Evolutionary conservation across 768 basidiomycete genomes (phyloP), one percentile per base, ranked within the genome.

Genomic region (Chalciporus piperatus): DNA sequence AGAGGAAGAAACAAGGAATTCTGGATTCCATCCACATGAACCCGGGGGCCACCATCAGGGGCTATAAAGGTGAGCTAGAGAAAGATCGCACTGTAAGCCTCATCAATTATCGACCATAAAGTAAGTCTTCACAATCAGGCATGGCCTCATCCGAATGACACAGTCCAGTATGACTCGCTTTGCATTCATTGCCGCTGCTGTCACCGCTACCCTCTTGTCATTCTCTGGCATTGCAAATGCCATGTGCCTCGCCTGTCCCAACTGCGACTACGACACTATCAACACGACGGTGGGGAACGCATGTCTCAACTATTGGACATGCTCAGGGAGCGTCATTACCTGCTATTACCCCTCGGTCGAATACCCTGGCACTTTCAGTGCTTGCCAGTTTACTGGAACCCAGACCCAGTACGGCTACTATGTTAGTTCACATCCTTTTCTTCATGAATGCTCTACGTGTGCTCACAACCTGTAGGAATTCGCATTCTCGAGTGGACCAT

Each of bases 291-390:
- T 27, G 14, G 53, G 38, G 8, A 39, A 54, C 14, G 51, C 47
- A 35, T 33, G 52, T 14, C 55, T 55, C 32, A 43, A 48, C 13
- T 48, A 41, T 30, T 55, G 53, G 53, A 56, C 46, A 4, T 56
- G 52, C 22, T 48, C 52, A 2, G 55, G 38, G 28, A 16, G 39
- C 17, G 32, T 37, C 16, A 40, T 56, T 23, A 55, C 46, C 8
- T 55, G 54, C 16, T 56, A 55, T 33, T 56, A 56, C 27, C 53
- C 53, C 12, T 55, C 43, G 1, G 52, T 48, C 30, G 42, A 56
- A 28, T 42, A 56, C 27, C 53, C 53, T 9, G 52, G 52, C 12
- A 56, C 54, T 5, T 48, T 55, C 51, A 55, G 25, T 12, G 41
- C 37, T 7, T 55, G 54, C n/a, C 28, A 37, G n/a, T 55, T 41